These are phyloP conservation scores for Protoeuglena noctilucae DNA, from an alignment of 139 green algal genomes.

Conservation along the genomic window DNA sequence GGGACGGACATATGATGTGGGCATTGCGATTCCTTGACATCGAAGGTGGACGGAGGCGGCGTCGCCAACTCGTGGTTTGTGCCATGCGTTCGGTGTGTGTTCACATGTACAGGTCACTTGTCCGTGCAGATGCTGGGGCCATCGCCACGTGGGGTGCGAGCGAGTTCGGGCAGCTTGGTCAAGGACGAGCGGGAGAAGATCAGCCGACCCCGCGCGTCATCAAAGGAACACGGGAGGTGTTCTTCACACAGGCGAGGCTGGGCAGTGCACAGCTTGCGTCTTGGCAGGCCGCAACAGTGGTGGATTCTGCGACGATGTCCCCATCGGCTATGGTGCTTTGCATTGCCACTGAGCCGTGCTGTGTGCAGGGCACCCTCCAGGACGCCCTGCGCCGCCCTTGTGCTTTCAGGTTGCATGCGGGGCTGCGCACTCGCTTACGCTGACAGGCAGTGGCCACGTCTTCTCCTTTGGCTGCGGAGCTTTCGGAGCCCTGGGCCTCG, in stretches of 20 bases:
- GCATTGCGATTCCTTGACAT: not conserved
- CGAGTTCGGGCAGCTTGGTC: conserved; percentile 47
- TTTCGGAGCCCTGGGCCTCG: conserved; percentile 39
- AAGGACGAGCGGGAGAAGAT: conserved; percentile 5
- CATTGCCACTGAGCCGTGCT: too few relatives aligned
- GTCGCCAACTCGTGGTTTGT: not conserved
- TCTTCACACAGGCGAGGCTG: conserved; percentile 10
- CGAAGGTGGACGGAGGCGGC: not conserved
- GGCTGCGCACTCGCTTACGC: conserved; percentile 29
- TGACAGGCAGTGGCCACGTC: conserved; percentile 29
- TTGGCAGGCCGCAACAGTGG: too few relatives aligned
- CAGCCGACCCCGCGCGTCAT: conserved; percentile 7
- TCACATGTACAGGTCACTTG: not conserved
- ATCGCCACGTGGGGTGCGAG: conserved; percentile 30
- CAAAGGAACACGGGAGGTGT: conserved; percentile 2
- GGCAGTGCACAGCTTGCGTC: not conserved
- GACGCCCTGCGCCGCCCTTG: too few relatives aligned
- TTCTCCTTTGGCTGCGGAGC: conserved; percentile 38
- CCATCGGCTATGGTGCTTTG: too few relatives aligned
- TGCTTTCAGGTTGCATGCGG: conserved; percentile 44
- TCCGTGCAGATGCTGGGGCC: conserved; percentile 13
- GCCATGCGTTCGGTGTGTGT: not conserved
- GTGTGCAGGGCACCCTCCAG: not conserved
- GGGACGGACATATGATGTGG: not conserved
- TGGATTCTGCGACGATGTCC: too few relatives aligned